Conservation (phyloP, 2,329 filamentous ascomycete species). For the Xylariaceae sp. region DNA sequence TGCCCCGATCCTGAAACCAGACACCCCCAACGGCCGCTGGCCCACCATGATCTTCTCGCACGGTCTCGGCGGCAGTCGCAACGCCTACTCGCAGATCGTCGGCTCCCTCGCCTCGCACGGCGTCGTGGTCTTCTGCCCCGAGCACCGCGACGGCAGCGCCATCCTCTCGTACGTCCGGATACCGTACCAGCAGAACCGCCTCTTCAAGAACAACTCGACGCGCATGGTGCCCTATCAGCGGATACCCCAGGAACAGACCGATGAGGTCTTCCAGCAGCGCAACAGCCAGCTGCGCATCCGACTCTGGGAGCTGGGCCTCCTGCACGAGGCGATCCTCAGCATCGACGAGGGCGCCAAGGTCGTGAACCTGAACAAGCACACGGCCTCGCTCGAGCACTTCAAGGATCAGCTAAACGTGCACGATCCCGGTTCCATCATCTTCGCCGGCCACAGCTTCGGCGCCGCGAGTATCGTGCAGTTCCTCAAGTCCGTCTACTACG, state of each 20-base stretch:
- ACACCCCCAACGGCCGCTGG: slow-evolving; percentile 53
- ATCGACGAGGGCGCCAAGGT: slow-evolving; percentile 53
- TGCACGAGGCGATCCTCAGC: slow-evolving; percentile 62
- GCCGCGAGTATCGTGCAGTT: slow-evolving; percentile 70
- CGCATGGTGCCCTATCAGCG: slow-evolving; percentile 44
- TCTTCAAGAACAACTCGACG: slow-evolving; percentile 33
- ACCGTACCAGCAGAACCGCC: slow-evolving; percentile 43
- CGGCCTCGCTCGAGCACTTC: slow-evolving; percentile 55
- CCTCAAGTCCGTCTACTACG: slow-evolving; percentile 72
- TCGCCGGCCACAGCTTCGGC: slow-evolving; percentile 77
- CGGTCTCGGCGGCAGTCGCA: slow-evolving; percentile 73
- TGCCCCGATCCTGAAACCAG: slow-evolving; percentile 54
- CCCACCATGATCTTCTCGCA: slow-evolving; percentile 84
- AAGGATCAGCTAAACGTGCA: slow-evolving; percentile 59
- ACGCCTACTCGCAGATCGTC: slow-evolving; percentile 78
- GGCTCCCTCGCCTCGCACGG: slow-evolving; percentile 77
- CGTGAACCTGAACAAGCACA: slow-evolving; percentile 49
- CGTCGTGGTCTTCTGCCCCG: slow-evolving; percentile 72
- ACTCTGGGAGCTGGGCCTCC: slow-evolving; percentile 70
- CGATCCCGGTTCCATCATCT: slow-evolving; percentile 66
- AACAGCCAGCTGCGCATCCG: slow-evolving; percentile 70
- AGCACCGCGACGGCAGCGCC: slow-evolving; percentile 77
- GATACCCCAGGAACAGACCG: slow-evolving; percentile 57
- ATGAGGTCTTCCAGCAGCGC: slow-evolving; percentile 61
- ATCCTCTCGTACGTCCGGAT: slow-evolving; percentile 68